Conservation (phyloP, 352 stramenopile species). For the Blastocystis sp. region DNA sequence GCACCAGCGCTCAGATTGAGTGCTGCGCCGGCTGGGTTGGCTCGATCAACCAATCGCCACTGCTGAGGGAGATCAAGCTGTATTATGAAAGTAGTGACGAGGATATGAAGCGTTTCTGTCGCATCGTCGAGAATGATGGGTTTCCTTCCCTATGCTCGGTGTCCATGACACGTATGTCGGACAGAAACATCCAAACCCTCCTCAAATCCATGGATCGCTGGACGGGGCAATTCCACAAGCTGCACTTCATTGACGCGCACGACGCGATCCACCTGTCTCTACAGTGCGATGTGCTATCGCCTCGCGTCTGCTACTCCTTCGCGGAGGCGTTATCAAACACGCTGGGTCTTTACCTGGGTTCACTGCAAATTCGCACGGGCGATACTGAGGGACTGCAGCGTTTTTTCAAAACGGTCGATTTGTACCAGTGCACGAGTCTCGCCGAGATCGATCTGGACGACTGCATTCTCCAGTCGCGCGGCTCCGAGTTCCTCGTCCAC, state of each 20-base stretch:
- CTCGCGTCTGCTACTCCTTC: slow-evolving; percentile 37
- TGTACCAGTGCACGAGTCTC: neutral
- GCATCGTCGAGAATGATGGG: slow-evolving; percentile 43
- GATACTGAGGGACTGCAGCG: slow-evolving; percentile 3
- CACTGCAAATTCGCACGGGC: neutral
- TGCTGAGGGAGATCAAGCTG: neutral
- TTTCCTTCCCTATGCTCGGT: slow-evolving; percentile 1
- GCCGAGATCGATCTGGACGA: neutral
- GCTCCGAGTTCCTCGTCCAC: slow-evolving; percentile 21
- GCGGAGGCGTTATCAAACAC: neutral
- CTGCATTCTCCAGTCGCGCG: slow-evolving; percentile 1
- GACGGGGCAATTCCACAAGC: neutral
- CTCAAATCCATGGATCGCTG: neutral
- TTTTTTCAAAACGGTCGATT: slow-evolving; percentile 48
- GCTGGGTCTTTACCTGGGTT: neutral
- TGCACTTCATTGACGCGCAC: neutral
- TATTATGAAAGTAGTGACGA: neutral
- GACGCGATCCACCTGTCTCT: slow-evolving; percentile 21
- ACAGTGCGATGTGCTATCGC: neutral
- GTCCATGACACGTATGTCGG: neutral
- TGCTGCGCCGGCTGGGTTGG: slow-evolving; percentile 41
- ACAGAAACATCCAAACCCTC: neutral
- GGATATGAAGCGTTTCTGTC: slow-evolving; percentile 48
- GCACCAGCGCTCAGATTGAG: neutral
- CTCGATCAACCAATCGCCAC: slow-evolving; percentile 16